Percentiles rank a stretch among this genome's conserved stretches.
Evolutionary conservation across 352 stramenopile species (phyloP).

Genomic region (Saprolegnia parasitica): DNA sequence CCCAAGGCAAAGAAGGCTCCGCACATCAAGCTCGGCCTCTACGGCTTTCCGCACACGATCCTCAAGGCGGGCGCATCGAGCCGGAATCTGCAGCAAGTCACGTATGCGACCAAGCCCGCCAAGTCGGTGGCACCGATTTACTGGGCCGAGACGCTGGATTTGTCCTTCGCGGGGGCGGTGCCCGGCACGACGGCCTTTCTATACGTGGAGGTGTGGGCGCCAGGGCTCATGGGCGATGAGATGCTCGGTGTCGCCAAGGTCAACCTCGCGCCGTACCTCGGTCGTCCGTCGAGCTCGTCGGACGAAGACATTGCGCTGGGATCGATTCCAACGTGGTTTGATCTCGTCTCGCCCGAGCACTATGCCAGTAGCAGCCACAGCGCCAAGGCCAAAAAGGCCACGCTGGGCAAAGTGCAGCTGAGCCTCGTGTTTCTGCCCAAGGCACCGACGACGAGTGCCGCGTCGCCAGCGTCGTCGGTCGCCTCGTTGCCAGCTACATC

Average conservation of each 20-base stretch:
- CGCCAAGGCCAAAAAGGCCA: constrained; percentile 17
- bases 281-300: constrained; percentile 43
- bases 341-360: constrained; percentile 53
- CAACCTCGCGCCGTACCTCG: constrained; percentile 70
- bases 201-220: constrained; percentile 70
- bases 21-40: constrained; percentile 61
- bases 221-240: constrained; percentile 74
- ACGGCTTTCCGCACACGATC: constrained; percentile 64
- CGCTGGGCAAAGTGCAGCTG: constrained; percentile 52
- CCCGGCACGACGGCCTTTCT: constrained; percentile 66
- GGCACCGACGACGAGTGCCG: neutral
- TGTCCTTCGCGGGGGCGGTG: constrained; percentile 73
- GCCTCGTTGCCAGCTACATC: neutral
- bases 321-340: constrained; percentile 71
- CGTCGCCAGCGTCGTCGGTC: neutral
- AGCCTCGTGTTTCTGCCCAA: constrained; percentile 67
- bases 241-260: constrained; percentile 68
- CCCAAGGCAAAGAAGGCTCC: constrained; percentile 50
- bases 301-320: constrained; percentile 65
- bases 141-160: constrained; percentile 71
- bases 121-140: constrained; percentile 57
- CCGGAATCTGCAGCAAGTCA: constrained; percentile 35
- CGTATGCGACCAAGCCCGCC: constrained; percentile 56
- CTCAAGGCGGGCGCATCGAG: constrained; percentile 36
- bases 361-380: constrained; percentile 33